phyloP scores from a whole-genome alignment of 2,329 filamentous ascomycete species.

The Plenodomus biglobosus region DNA sequence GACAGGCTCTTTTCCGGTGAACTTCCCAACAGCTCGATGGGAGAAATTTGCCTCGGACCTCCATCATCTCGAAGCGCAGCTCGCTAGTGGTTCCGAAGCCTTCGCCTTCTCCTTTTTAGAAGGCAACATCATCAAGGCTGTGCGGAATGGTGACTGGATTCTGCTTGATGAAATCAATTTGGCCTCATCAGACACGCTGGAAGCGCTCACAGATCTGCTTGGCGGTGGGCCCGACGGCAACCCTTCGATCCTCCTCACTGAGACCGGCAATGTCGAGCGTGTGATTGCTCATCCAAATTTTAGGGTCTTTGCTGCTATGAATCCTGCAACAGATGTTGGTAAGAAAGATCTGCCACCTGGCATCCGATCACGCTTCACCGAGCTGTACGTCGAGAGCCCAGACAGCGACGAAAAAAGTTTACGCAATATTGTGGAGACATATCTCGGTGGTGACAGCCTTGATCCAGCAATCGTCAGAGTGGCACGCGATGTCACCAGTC shows the following conservation, averaged over 20 bases:
- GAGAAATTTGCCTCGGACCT: constrained; percentile 73
- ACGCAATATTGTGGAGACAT: constrained; percentile 82
- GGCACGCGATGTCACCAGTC: constrained; percentile 75
- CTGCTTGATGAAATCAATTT: constrained; percentile 96
- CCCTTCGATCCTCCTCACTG: constrained; percentile 85
- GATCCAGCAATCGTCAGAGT: constrained; percentile 69
- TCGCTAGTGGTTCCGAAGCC: constrained; percentile 68
- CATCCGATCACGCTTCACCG: constrained; percentile 88
- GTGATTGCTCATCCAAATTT: constrained; percentile 90
- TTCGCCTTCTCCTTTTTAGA: constrained; percentile 97
- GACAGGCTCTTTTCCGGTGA: constrained; percentile 55
- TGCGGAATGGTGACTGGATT: constrained; percentile 95
- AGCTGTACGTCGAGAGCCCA: constrained; percentile 90
- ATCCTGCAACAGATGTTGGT: constrained; percentile 94
- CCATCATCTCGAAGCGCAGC: constrained; percentile 76
- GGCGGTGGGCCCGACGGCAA: constrained; percentile 68
- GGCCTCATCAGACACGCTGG: constrained; percentile 89
- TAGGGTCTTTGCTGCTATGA: constrained; percentile 97
- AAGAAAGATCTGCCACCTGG: constrained; percentile 92
- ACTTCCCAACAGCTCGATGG: constrained; percentile 71
- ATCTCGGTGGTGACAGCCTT: constrained; percentile 69
- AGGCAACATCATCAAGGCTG: constrained; percentile 94
- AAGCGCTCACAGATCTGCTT: constrained; percentile 88
- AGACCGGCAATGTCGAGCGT: constrained; percentile 90
- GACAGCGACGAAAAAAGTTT: constrained; percentile 86